Evolutionary conservation across 768 basidiomycete species (phyloP).

Genomic region (Boletus huronensis): DNA sequence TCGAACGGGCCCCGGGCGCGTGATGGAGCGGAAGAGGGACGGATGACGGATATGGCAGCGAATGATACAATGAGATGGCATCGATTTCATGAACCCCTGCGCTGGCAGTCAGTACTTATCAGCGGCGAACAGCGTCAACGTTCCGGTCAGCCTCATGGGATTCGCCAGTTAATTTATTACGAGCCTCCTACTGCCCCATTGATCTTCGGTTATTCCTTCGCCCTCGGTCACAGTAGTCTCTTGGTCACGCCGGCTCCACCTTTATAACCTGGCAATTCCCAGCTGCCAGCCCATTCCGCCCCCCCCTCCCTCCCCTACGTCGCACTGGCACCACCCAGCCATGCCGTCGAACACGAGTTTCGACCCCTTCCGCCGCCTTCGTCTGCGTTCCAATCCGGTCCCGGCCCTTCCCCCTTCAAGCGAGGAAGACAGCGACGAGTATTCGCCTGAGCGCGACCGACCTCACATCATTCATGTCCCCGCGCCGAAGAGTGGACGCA

Average conservation of each 20-base stretch:
- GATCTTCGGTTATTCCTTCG: conserved; percentile 7
- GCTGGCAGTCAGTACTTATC: neutral
- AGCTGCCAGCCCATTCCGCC: neutral
- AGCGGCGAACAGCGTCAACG: conserved; percentile 9
- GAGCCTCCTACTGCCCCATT: neutral
- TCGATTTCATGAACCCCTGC: neutral
- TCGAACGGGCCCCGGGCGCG: too few species aligned
- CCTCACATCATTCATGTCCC: conserved; percentile 8
- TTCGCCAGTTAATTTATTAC: conserved; percentile 9
- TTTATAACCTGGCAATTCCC: conserved; percentile 17
- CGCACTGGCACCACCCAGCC: neutral
- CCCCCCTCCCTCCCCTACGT: neutral
- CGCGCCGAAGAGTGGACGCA: neutral
- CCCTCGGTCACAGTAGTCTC: conserved; percentile 8
- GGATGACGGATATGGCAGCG: too few species aligned
- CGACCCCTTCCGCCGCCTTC: conserved; percentile 24
- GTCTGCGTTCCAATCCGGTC: conserved; percentile 6
- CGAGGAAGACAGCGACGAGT: conserved; percentile 27
- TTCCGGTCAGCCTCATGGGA: conserved; percentile 26
- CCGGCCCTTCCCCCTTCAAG: neutral
- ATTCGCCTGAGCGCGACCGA: conserved; percentile 13
- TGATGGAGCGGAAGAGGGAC: too few species aligned
- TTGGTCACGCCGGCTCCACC: conserved; percentile 5
- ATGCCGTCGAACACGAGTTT: conserved; percentile 6
- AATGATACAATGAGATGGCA: neutral